Base-by-base conservation (phyloP, 805 yeast genomes). In the Ogataea paradorogensis region DNA sequence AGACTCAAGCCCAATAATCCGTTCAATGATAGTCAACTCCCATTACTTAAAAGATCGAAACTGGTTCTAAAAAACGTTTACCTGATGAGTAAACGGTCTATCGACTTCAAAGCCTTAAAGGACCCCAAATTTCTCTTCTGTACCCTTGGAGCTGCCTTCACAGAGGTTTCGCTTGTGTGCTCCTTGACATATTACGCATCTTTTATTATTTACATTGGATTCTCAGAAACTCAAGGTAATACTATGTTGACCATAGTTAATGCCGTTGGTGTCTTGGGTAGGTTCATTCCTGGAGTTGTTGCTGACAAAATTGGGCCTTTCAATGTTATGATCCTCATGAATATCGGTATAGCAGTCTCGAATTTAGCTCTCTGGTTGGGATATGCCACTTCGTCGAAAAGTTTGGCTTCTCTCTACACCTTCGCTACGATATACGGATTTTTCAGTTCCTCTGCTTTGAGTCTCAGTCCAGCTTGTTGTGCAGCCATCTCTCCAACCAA, bases 341-440 rank as follows among this genome's bases (percentile, higher is more conserved):
- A 74, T n/a, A 24, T 58, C 3, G 60, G 76, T 7, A 67, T 74
- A 16, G 58, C 68, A 1, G n/a, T 78, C 0, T 57, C 73, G 21
- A 67, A 74, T 11, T 59, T 80, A 27, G 67, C 66, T 0, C 49
- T 81, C 10, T 80, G 86, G 85, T 58, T 79, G 9, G 86, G 86
- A 1, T 71, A 76, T 45, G 82, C 82, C 1, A 43, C 54, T 11
- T 50, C 50, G 24, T 63, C 73, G 7, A 33, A 38, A 23, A 36
- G 48, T 29, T 45, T 61, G 22, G 59, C 55, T 2, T 69, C 69
- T 0, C 52, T 80, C 35, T 76, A 74, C 52, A 70, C 67, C 1
- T 81, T 76, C 58, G 64, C 50, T 9, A 70, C 27, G 38, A 52
- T 27, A 4, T 78, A 71, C 54, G 86, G 86, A 0, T 70, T 79